Percentiles rank a stretch among this genome's conserved stretches.
These are phyloP conservation scores for Clohesyomyces aquaticus DNA, from an alignment of 495 filamentous ascomycete species.

Conservation along the genomic window DNA sequence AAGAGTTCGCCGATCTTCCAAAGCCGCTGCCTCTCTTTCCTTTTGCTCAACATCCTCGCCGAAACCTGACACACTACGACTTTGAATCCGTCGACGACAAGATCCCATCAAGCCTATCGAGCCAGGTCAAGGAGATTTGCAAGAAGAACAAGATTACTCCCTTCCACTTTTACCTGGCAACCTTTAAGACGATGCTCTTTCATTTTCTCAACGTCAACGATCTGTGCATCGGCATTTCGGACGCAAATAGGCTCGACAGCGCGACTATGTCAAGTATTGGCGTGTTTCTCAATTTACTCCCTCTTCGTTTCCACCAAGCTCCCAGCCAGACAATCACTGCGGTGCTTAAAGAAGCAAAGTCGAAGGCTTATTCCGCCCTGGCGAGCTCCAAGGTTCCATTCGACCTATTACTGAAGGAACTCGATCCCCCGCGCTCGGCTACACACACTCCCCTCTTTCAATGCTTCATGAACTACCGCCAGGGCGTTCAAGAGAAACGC, in stretches of 20 bases:
- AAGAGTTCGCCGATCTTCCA: background rate
- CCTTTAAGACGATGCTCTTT: background rate
- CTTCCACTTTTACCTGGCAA: constrained; percentile 14
- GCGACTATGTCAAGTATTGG: background rate
- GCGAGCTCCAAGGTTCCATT: background rate
- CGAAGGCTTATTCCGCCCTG: background rate
- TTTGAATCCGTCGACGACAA: background rate
- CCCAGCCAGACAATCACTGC: background rate
- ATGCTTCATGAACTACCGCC: background rate
- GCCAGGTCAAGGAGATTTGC: background rate
- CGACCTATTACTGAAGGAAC: background rate
- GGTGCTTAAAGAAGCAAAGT: background rate
- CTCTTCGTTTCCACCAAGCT: background rate
- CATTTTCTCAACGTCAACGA: background rate
- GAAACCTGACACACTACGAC: background rate
- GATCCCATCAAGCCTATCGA: background rate
- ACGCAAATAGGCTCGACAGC: constrained; percentile 5
- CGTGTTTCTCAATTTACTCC: constrained; percentile 9
- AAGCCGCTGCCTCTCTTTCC: background rate
- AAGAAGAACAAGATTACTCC: background rate
- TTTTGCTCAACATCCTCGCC: background rate
- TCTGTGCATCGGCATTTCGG: constrained; percentile 1
- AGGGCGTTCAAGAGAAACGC: no score
- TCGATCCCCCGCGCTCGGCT: background rate
- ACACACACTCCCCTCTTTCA: background rate